Evolutionary conservation across 2,329 filamentous ascomycete species (phyloP), one percentile per base, ranked within the genome.

Genomic region (Ophiostoma montium): DNA sequence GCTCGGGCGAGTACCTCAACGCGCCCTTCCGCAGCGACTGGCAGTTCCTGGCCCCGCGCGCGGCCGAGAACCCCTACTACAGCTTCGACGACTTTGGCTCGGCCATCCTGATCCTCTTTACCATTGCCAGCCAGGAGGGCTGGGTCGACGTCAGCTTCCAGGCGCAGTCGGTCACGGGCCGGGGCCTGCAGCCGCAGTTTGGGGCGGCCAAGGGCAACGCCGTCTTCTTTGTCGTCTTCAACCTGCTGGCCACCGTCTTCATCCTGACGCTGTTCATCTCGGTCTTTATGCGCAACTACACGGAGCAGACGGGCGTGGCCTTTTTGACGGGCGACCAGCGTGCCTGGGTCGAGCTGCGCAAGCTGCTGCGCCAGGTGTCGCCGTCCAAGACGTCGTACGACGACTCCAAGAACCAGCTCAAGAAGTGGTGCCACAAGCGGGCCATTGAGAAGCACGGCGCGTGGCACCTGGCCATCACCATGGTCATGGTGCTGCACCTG

Each of bases 241-340:
- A 98, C 66, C 76, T 98, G 62, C 74, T 98, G 58, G 88, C 88
- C 31, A 92, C 92, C 0, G 90, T 98, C 55, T 98, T 98, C 66
- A 84, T 98, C 53, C 74, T 98, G 61, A 98, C 92, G 1, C 70
- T 98, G 61, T 98, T 98, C 64, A 94, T 98, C 44, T 96, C 92
- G 50, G 92, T 98, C 53, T 98, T 98, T 64, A 98, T 98, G 92
- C 86, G 92, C 53, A 98, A 95, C 63, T 98, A 98, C 65, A 98
- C 92, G 0, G 92, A 98, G 65, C 89, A 96, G 65, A 98, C 92
- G 0, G 92, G 92, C 1, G 92, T 98, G 39, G 92, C 92, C 2
- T 98, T 90, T 62, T 70, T 98, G 58, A 98, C 92, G 1, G 84
- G 89, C 0, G 92, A 98, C 59, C 92, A 98, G 63, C 82, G 92